A percentile compares a stretch with the other conserved stretches of the same genome.
Conservation (phyloP, 2,329 filamentous ascomycete species). For the Diaporthe aspalathi region DNA sequence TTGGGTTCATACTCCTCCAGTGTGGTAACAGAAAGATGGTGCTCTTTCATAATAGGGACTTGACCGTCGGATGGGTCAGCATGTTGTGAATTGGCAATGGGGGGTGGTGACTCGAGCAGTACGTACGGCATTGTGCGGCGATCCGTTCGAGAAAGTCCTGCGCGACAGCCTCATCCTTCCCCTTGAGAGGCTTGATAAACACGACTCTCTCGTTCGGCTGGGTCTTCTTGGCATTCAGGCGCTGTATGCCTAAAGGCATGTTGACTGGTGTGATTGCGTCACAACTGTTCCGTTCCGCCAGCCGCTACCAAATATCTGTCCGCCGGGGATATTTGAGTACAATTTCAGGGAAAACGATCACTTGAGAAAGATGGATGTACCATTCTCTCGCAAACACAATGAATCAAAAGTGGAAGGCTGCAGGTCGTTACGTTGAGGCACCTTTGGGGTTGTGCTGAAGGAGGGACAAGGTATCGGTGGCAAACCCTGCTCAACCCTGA, state of each 20-base stretch:
- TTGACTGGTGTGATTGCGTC: conserved; percentile 37
- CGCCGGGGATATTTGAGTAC: not conserved
- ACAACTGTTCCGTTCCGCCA: conserved; percentile 7
- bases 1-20: conserved; percentile 88
- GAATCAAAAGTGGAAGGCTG: not conserved
- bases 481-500: conserved; percentile 22
- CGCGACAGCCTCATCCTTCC: conserved; percentile 70
- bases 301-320: not conserved
- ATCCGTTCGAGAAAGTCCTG: conserved; percentile 81
- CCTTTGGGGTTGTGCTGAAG: not conserved
- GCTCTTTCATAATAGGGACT: conserved; percentile 77
- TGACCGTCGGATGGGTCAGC: conserved; percentile 4
- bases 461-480: not conserved
- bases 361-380: not conserved
- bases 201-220: conserved; percentile 83
- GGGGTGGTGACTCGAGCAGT: conserved; percentile 45
- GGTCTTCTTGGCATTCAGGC: conserved; percentile 79
- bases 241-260: conserved; percentile 84
- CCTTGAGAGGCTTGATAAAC: conserved; percentile 85
- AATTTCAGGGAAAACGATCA: not conserved
- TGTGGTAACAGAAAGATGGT: conserved; percentile 73
- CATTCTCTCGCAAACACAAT: not conserved
- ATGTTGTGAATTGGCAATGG: not conserved
- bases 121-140: conserved; percentile 79
- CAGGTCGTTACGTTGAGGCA: not conserved